Evolutionary conservation across 1,139 yeast genomes (phyloP).

Genomic region (Hyphopichia burtonii): DNA sequence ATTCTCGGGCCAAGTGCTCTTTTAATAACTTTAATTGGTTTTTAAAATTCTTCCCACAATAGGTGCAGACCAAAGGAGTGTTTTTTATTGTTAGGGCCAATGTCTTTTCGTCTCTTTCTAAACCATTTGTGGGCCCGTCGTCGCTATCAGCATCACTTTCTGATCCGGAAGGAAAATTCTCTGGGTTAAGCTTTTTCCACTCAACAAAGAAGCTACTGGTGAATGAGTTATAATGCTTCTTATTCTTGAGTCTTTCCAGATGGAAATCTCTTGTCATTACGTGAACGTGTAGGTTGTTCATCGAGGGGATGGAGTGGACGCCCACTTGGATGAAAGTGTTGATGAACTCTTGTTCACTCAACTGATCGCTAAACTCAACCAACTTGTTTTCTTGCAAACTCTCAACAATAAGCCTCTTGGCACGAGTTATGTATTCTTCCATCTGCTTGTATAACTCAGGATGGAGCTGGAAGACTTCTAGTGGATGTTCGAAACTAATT

Average conservation of each 20-base stretch:
- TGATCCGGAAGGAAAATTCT: not conserved
- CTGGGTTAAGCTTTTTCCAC: slow-evolving; percentile 39
- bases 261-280: slow-evolving; percentile 65
- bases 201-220: slow-evolving; percentile 62
- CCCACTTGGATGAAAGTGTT: slow-evolving; percentile 54
- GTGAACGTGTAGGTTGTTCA: slow-evolving; percentile 71
- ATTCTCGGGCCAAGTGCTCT: slow-evolving; percentile 48
- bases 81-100: slow-evolving; percentile 30
- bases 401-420: slow-evolving; percentile 38
- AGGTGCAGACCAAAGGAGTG: slow-evolving; percentile 46
- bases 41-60: slow-evolving; percentile 47
- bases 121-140: slow-evolving; percentile 7
- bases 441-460: slow-evolving; percentile 30
- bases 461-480: slow-evolving; percentile 45
- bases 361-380: slow-evolving; percentile 8
- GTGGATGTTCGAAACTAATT: slow-evolving; percentile 50
- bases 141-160: slow-evolving; percentile 8
- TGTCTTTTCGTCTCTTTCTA: slow-evolving; percentile 3
- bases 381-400: slow-evolving; percentile 23
- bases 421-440: slow-evolving; percentile 39
- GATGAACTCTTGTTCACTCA: slow-evolving; percentile 18
- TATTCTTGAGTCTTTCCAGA: slow-evolving; percentile 55
- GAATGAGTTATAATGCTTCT: slow-evolving; percentile 72
- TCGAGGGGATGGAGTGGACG: slow-evolving; percentile 69
- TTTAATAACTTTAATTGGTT: slow-evolving; percentile 49